These are phyloP conservation scores for Aspergillus sp. DNA, from an alignment of 2,329 filamentous ascomycete genomes.

Conservation along the genomic window DNA sequence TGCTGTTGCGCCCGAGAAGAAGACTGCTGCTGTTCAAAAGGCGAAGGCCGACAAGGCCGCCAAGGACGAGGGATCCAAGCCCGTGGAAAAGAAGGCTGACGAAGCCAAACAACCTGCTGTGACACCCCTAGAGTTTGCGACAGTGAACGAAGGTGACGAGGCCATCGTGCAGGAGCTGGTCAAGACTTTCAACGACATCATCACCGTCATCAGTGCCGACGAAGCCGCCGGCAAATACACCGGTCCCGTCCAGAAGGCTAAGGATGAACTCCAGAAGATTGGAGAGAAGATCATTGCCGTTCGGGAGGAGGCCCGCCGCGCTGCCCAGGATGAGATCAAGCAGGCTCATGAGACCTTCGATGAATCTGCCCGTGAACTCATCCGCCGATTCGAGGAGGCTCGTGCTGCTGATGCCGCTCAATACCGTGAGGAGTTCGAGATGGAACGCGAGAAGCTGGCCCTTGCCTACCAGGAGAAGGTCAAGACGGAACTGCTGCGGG, in stretches of 20 bases:
- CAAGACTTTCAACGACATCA: conserved; percentile 93
- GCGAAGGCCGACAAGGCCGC: conserved; percentile 29
- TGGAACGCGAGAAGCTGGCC: conserved; percentile 77
- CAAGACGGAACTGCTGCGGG: conserved; percentile 73
- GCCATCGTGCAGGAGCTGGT: conserved; percentile 89
- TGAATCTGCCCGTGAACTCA: conserved; percentile 79
- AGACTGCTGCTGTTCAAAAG: conserved; percentile 26
- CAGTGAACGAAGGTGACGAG: conserved; percentile 73
- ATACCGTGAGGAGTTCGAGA: conserved; percentile 85
- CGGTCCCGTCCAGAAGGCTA: conserved; percentile 78
- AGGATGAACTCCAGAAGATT: conserved; percentile 75
- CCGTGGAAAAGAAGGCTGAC: conserved; percentile 24
- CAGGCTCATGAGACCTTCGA: conserved; percentile 77
- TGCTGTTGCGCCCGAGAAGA: conserved; percentile 27
- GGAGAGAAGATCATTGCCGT: conserved; percentile 74
- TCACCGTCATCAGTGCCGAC: conserved; percentile 88
- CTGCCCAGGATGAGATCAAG: conserved; percentile 73
- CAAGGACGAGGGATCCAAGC: conserved; percentile 28
- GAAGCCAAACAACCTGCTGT: conserved; percentile 50
- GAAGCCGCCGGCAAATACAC: conserved; percentile 74
- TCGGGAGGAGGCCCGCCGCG: conserved; percentile 66
- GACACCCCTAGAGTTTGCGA: conserved; percentile 73
- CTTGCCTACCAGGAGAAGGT: conserved; percentile 77
- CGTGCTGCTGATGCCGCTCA: conserved; percentile 77
- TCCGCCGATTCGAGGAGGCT: conserved; percentile 79